Evolutionary conservation across 73 alveolate species (phyloP), one percentile per base, ranked within the genome.

Genomic region (Blepharisma stoltei): DNA sequence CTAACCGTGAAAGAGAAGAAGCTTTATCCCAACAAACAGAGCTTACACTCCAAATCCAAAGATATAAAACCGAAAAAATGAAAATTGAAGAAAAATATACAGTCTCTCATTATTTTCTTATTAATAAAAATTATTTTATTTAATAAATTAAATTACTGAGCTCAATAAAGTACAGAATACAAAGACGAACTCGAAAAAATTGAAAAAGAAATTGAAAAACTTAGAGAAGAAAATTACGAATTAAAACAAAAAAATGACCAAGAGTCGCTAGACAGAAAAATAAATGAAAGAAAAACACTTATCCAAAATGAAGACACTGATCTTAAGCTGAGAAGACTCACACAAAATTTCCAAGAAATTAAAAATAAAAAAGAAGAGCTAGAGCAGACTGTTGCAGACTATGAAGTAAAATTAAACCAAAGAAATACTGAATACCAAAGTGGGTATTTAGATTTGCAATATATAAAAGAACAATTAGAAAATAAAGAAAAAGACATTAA

Each of bases 391-490:
- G 46, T 60, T 1, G 18, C 18, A 25, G 46, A 60, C 5, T 18
- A 60, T 25, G 49, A 60, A 38, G 23, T n/a, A 60, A 60, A 60
- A 60, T 14, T 25, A 60, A 60, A 60, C 45, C 38, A 38, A 60
- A 60, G 73, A 14, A 38, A 60, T 2, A 60, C 73, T 1, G 73
- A 60, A 20, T 32, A 32, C 3, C 41, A 32, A 32, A 25, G n/a
- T 5, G 18, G 23, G 2, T 9, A 8, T 60, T 20, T 25, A 25
- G 73, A 60, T 14, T 14, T 20, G 46, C 14, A 14, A 14, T 14
- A 60, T 14, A 1, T 60, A 1, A 14, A 38, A 60, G 18, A 60
- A 0, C 73, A 20, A 20, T 0, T 60, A 14, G 46, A 14, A 18
- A 9, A 14, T 14, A 25, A 14, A 14, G 73, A 60, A 14, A 25